Base-by-base conservation (phyloP, 352 stramenopile species). In the Phytophthora tentaculata region DNA sequence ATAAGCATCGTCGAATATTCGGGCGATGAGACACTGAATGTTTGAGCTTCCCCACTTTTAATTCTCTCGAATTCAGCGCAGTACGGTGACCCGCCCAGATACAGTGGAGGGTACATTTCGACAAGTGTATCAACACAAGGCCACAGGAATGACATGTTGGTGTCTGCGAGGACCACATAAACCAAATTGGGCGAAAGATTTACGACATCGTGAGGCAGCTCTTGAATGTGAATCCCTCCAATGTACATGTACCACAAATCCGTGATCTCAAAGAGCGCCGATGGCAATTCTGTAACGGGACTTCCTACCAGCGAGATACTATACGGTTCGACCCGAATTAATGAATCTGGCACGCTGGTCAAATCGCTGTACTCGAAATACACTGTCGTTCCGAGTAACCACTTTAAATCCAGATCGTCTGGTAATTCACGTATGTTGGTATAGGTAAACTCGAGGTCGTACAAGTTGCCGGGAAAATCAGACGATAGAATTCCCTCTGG, bases 391-490 rank as follows among this genome's bases (percentile, higher is more conserved):
- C 56, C 64, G 14, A 52, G n/a, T 5, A 72, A 68, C 77, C 74
- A 89, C n/a, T 67, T 74, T n/a, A 56, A 24, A 49, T 80, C 56
- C 1, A 88, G 49, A 55, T 80, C 56, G 13, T 73, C 63, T 0
- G 81, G 72, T 10, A 87, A 23, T 17, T 50, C 41, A 0, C 57
- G 56, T 2, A 82, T 56, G 47, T 84, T 88, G 10, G 74, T 77
- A 16, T 73, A 61, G 4, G 51, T 69, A 35, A 87, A 70, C 44
- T 84, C 69, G 35, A 87, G 45, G 32, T 86, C n/a, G 32, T 64
- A 55, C 71, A 74, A n/a, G 20, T 55, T 67, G 2, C 16, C 23
- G 14, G 60, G 60, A 22, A 67, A 61, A 48, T 67, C 60, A n/a
- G 16, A 26, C 20, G 62, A 72, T 9, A 80, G 28, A 39, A 88